These are phyloP conservation scores for Metarhizium guizhouense DNA, from an alignment of 2,329 filamentous ascomycete genomes.

Conservation along the genomic window DNA sequence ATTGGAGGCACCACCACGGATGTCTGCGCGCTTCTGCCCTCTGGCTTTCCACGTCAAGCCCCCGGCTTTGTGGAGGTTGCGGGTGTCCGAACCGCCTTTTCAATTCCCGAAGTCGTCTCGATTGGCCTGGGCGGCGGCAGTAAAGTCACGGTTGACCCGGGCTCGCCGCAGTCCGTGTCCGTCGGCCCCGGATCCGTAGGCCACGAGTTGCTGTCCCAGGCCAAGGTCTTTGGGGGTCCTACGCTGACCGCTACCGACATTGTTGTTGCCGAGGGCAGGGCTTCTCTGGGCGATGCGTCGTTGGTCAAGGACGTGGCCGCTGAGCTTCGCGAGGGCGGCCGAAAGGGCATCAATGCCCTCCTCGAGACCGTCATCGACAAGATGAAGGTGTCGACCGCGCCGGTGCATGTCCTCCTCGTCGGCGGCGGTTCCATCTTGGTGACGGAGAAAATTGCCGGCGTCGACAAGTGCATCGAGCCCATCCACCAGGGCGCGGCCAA, in stretches of 20 bases:
- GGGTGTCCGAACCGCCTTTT: conserved; percentile 50
- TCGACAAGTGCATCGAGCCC: conserved; percentile 40
- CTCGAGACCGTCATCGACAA: conserved; percentile 44
- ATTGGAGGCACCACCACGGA: conserved; percentile 55
- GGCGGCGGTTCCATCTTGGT: conserved; percentile 48
- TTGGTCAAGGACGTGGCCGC: conserved; percentile 18
- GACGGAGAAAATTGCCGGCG: conserved; percentile 37
- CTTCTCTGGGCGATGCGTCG: conserved; percentile 19
- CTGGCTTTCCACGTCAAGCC: conserved; percentile 51
- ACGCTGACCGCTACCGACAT: conserved; percentile 46
- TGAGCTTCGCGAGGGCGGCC: conserved; percentile 12
- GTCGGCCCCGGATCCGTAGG: conserved; percentile 52
- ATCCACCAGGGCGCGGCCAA: conserved; percentile 47
- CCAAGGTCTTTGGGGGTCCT: conserved; percentile 43
- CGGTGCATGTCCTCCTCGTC: conserved; percentile 44
- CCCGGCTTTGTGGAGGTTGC: conserved; percentile 48
- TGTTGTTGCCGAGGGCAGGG: conserved; percentile 28
- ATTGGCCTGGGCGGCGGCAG: conserved; percentile 49
- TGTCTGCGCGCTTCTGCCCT: conserved; percentile 46
- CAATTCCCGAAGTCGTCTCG: conserved; percentile 45
- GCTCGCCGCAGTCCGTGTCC: conserved; percentile 23
- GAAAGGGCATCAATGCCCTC: conserved; percentile 31
- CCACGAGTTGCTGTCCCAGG: conserved; percentile 36
- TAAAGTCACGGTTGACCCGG: conserved; percentile 16
- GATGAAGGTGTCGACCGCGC: conserved; percentile 46